phyloP scores from a whole-genome alignment of 192 early-diverging fungal genomes.

The Backusella morwellensis region DNA sequence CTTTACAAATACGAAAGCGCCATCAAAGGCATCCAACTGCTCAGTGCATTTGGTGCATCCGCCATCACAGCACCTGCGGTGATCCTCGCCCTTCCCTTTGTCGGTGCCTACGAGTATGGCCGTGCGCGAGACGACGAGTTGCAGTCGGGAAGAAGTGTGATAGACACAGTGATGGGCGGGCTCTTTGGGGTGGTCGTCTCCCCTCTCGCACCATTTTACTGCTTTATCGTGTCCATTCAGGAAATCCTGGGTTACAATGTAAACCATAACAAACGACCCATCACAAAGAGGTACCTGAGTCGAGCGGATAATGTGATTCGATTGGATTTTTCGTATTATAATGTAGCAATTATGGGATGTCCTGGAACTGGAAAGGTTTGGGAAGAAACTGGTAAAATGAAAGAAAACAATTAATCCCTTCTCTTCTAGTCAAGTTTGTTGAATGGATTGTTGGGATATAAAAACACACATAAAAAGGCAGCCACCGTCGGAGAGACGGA shows the following conservation, averaged over 20 bases:
- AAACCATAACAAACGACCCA: background rate
- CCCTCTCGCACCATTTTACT: constrained; percentile 20
- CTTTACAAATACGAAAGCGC: constrained; percentile 10
- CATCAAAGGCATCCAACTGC: constrained; percentile 9
- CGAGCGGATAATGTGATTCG: constrained; percentile 10
- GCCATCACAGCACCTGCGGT: constrained; percentile 12
- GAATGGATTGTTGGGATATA: constrained; percentile 27
- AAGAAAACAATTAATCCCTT: background rate
- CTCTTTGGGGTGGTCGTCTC: constrained; percentile 23
- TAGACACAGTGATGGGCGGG: constrained; percentile 11
- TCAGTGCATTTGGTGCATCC: background rate
- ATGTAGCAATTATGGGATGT: constrained; percentile 21
- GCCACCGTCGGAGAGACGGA: constrained; percentile 20
- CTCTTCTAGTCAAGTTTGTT: constrained; percentile 21
- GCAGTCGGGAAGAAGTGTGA: background rate
- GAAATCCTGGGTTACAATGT: background rate
- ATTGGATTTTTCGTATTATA: constrained; percentile 20
- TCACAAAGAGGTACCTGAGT: background rate
- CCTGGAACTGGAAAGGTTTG: constrained; percentile 28
- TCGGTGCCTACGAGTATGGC: constrained; percentile 20
- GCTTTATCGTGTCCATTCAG: background rate
- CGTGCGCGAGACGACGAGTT: constrained; percentile 7
- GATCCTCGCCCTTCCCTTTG: constrained; percentile 21
- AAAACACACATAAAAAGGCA: constrained; percentile 10
- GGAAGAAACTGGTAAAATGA: background rate